Evolutionary conservation across 768 basidiomycete species (phyloP), one percentile per base, ranked within the genome.

Genomic region (Mycena vitilis): DNA sequence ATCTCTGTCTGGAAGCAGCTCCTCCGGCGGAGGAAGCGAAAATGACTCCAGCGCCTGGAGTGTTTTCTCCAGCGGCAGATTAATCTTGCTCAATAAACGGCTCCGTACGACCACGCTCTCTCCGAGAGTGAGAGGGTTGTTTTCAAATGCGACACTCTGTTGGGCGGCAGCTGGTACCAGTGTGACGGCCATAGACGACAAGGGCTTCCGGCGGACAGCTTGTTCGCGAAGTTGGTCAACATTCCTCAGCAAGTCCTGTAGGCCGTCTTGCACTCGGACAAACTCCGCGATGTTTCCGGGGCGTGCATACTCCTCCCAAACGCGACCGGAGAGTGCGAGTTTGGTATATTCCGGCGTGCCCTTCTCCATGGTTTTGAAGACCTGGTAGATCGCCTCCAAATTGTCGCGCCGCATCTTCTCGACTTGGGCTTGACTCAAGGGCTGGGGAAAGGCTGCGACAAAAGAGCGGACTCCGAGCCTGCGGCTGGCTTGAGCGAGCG

Each of bases 241-340:
- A 44, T 54, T 51, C 34, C 38, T 44, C 9, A 62, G 60, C 60
- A 38, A 30, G 25, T 62, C 60, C 16, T 62, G 44, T 38, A 62
- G 51, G 9, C 51, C 60, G 40, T 62, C 60, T 51, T 62, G 60
- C 60, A 62, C 51, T 40, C 49, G 25, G 30, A 53, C 40, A 22
- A 62, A 62, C 38, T 62, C 60, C 18, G 60, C n/a, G 60, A 44
- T 52, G 18, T 62, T 53, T 62, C 51, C 49, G 5, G 60, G 60
- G 2, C 51, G 36, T 9, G 48, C 59, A 18, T n/a, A 60, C 3
- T 38, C 48, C 36, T 51, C 48, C 59, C 59, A 60, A 38, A 60
- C 36, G 18, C 25, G 60, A 45, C 60, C 60, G 25, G 60, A 62
- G 23, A n/a, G 2, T 0, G 60, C 42, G 40, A 62, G 40, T 38